Evolutionary conservation across 352 stramenopile species (phyloP), one percentile per base, ranked within the genome.

Genomic region (Phytophthora pluvialis): DNA sequence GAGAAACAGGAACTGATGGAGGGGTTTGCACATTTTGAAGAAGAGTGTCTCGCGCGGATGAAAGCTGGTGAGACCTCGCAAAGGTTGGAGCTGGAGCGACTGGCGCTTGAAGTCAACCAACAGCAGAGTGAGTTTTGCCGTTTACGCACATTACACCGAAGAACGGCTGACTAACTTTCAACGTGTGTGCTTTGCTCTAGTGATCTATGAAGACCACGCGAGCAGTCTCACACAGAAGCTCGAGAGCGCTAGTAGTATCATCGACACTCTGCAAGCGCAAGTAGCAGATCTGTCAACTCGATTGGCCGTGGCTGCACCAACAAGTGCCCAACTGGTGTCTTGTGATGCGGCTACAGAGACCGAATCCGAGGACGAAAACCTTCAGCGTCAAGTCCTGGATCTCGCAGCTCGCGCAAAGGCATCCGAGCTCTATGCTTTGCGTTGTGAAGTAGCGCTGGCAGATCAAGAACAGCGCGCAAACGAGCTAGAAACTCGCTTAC

Each of bases 361-460:
- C 5, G 15, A 57, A 12, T 26, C 31, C 28, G 36, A 67, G n/a
- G 28, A 53, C 11, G 35, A 61, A 28, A 57, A 11, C 18, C 33
- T 73, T 33, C 58, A 60, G 12, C 43, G 31, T 6, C 53, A 77
- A 18, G 35, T 60, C 5, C 49, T 88, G 5, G 50, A 78, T n/a
- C 35, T 87, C 2, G 39, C 68, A 18, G 67, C 65, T 18, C 48
- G 73, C 33, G 35, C 71, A n/a, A 87, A 86, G 25, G 54, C 76
- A 43, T 53, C 70, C 2, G 72, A 91, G 45, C 51, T 89, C 5
- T 54, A 67, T 26, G 57, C 35, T 6, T 61, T 86, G 25, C 65
- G 70, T 8, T 87, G 72, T 67, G 65, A 84, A 59, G 70, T 70
- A 35, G 51, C 62, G 0, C 72, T 78, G n/a, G 49, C 66, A 38